phyloP scores from a whole-genome alignment of 768 basidiomycete species.

The Lepiota venenata region DNA sequence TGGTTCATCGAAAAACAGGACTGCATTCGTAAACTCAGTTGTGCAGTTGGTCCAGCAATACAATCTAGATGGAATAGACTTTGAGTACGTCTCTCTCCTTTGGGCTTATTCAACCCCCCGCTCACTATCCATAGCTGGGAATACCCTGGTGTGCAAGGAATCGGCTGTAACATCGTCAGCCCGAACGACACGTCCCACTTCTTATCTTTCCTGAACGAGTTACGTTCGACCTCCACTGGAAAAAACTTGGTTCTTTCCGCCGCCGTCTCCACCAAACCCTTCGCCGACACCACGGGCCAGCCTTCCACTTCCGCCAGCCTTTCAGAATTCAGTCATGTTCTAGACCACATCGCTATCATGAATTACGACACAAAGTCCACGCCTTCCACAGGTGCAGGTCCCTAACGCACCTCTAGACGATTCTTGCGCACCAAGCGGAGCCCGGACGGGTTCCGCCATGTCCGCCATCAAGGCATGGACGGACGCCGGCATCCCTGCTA shows the following conservation, averaged over 20 bases:
- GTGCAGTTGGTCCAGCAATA: slow-evolving; percentile 44
- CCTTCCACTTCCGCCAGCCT: slow-evolving; percentile 63
- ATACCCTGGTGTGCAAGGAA: slow-evolving; percentile 68
- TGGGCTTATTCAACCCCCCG: slow-evolving; percentile 6
- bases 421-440: slow-evolving; percentile 55
- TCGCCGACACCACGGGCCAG: slow-evolving; percentile 49
- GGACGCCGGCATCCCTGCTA: slow-evolving; percentile 68
- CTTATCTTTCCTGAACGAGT: slow-evolving; percentile 68
- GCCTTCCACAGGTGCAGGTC: slow-evolving; percentile 56
- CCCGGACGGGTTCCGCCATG: slow-evolving; percentile 72
- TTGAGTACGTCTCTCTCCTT: slow-evolving; percentile 41
- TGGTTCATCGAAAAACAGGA: slow-evolving; percentile 50
- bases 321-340: slow-evolving; percentile 56
- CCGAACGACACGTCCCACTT: slow-evolving; percentile 74
- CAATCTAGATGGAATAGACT: slow-evolving; percentile 60
- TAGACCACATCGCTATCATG: slow-evolving; percentile 78
- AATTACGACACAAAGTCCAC: slow-evolving; percentile 65
- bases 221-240: slow-evolving; percentile 53
- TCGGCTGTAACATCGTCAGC: slow-evolving; percentile 65
- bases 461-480: slow-evolving; percentile 76
- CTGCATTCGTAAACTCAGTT: slow-evolving; percentile 54
- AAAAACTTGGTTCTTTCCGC: slow-evolving; percentile 67
- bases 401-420: slow-evolving; percentile 85
- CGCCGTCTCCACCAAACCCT: slow-evolving; percentile 66
- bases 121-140: slow-evolving; percentile 61